Evolutionary conservation across 805 yeast genomes (phyloP).

Genomic region (Candida boidinii): DNA sequence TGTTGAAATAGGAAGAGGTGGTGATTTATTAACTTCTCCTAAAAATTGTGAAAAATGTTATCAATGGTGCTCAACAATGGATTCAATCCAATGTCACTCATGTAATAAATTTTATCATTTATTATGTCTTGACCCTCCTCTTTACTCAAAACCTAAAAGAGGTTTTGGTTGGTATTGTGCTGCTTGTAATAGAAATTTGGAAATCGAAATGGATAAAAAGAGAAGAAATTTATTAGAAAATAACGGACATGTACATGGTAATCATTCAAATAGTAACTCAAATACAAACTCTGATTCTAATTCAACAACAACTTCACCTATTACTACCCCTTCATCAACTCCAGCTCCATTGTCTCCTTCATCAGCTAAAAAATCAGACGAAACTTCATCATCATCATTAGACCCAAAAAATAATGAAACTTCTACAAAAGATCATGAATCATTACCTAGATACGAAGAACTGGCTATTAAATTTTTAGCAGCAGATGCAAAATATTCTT

Average conservation of each 20-base stretch:
- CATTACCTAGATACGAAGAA: slow-evolving; percentile 45
- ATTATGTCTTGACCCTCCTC: slow-evolving; percentile 81
- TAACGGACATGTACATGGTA: slow-evolving; percentile 17
- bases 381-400: background rate
- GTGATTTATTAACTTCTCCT: slow-evolving; percentile 55
- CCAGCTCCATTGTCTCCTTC: background rate
- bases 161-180: slow-evolving; percentile 93
- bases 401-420: background rate
- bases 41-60: slow-evolving; percentile 66
- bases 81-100: slow-evolving; percentile 72
- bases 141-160: slow-evolving; percentile 67
- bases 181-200: slow-evolving; percentile 55
- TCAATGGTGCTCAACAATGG: slow-evolving; percentile 76
- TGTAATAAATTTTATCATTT: slow-evolving; percentile 69
- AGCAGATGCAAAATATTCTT: slow-evolving; percentile 31
- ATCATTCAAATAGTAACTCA: background rate
- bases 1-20: slow-evolving; percentile 60
- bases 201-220: slow-evolving; percentile 28
- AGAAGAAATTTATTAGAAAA: slow-evolving; percentile 27
- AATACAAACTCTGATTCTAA: slow-evolving; percentile 1
- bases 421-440: background rate
- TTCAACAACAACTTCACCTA: background rate
- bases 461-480: slow-evolving; percentile 45
- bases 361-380: background rate
- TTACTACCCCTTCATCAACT: background rate